A percentile compares a stretch with the other conserved stretches of the same genome.
Evolutionary conservation across 257 asterid species (phyloP).

Genomic region (Penstemon newberryi): DNA sequence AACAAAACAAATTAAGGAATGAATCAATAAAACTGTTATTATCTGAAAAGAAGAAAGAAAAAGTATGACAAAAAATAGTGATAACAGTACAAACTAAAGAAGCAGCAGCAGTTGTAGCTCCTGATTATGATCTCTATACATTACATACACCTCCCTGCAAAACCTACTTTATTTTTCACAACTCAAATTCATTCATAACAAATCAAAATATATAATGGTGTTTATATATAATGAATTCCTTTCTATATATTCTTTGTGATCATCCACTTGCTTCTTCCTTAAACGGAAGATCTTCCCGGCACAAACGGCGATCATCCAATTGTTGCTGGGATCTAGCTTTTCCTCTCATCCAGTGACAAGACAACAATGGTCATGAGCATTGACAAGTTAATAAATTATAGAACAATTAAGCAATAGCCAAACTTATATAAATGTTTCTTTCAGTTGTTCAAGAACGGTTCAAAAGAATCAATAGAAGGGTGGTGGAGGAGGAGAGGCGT

Average conservation of each 20-base stretch:
- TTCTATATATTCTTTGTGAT: constrained; percentile 28
- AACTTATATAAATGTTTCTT: constrained; percentile 34
- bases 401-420: constrained; percentile 34
- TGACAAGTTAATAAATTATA: constrained; percentile 33
- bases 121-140: constrained; percentile 50
- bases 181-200: constrained; percentile 41
- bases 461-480: constrained; percentile 83
- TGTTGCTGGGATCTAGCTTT: constrained; percentile 31
- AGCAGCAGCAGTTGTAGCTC: constrained; percentile 44
- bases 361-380: constrained; percentile 32
- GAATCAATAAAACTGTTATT: constrained; percentile 1
- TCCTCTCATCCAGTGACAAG: constrained; percentile 43
- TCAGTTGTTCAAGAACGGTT: constrained; percentile 37
- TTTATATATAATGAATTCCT: constrained; percentile 33
- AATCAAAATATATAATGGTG: constrained; percentile 38
- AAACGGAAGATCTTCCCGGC: constrained; percentile 40
- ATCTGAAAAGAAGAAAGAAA: constrained; percentile 15
- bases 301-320: constrained; percentile 32
- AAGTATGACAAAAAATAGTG: constrained; percentile 28
- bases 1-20: background rate
- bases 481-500: constrained; percentile 95
- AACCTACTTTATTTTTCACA: constrained; percentile 53
- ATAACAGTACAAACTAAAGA: constrained; percentile 36
- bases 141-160: constrained; percentile 55
- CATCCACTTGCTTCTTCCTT: constrained; percentile 33